Percentiles rank a stretch among this genome's conserved stretches.
Conservation (phyloP, 805 yeast genomes). For the Saturnispora besseyi region DNA sequence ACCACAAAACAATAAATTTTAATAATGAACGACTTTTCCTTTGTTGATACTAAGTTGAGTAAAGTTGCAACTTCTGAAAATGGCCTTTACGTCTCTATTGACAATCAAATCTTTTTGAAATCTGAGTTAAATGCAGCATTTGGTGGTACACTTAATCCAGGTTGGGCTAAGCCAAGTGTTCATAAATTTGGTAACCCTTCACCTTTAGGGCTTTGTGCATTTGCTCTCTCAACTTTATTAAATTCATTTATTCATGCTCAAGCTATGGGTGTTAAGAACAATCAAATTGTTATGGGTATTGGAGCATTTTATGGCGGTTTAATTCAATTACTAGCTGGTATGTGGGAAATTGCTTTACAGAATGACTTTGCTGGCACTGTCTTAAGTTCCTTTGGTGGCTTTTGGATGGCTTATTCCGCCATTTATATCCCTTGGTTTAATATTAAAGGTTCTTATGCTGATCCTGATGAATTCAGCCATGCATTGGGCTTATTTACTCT, state of each 20-base stretch:
- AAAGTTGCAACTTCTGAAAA: constrained; percentile 40
- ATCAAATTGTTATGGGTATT: constrained; percentile 52
- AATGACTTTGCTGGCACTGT: constrained; percentile 70
- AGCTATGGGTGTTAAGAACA: constrained; percentile 56
- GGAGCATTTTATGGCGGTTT: constrained; percentile 68
- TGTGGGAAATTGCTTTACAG: constrained; percentile 64
- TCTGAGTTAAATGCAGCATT: constrained; percentile 55
- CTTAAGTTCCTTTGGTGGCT: constrained; percentile 54
- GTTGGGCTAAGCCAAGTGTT: constrained; percentile 46
- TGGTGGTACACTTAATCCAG: constrained; percentile 80
- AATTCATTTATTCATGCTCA: constrained; percentile 52
- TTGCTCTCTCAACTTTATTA: constrained; percentile 60
- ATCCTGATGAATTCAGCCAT: constrained; percentile 36
- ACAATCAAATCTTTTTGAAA: constrained; percentile 57
- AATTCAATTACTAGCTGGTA: constrained; percentile 61
- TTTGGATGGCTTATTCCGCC: constrained; percentile 69
- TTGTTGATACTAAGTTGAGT: constrained; percentile 9
- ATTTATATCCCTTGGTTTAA: constrained; percentile 50
- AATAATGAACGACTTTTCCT: too few relatives aligned
- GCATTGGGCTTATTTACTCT: constrained; percentile 49
- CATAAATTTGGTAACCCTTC: constrained; percentile 67
- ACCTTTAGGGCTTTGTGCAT: constrained; percentile 64
- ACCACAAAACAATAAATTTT: too few relatives aligned
- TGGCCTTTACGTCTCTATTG: constrained; percentile 60
- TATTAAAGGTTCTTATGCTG: constrained; percentile 40